Conservation (phyloP, 805 yeast genomes). For the Candida arabinofermentans region DNA sequence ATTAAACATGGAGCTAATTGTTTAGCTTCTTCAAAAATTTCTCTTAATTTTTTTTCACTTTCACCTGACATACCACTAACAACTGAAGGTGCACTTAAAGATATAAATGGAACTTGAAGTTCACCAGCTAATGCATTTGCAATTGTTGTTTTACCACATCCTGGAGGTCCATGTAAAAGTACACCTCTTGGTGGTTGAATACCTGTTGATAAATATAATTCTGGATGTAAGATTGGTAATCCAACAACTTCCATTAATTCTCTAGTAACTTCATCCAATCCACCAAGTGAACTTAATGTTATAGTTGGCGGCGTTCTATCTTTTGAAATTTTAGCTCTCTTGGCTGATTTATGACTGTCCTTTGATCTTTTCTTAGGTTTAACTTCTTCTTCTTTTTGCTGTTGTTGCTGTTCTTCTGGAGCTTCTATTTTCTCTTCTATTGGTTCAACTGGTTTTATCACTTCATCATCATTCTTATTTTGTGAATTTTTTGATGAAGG, state of each 20-base stretch:
- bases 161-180: conserved; percentile 95
- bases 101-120: conserved; percentile 86
- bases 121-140: conserved; percentile 97
- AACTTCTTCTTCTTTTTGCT: not conserved
- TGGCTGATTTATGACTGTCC: conserved; percentile 18
- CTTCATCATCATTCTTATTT: conserved; percentile 11
- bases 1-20: conserved; percentile 85
- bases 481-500: conserved; percentile 14
- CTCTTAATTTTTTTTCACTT: conserved; percentile 89
- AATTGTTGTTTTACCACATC: conserved; percentile 96
- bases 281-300: conserved; percentile 76
- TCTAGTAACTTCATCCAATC: conserved; percentile 78
- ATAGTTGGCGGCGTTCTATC: conserved; percentile 69
- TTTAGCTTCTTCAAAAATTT: conserved; percentile 90
- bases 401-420: too few relatives aligned
- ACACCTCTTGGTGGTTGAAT: conserved; percentile 95
- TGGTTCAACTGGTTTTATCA: conserved; percentile 15
- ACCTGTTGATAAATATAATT: conserved; percentile 80
- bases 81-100: conserved; percentile 90
- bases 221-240: conserved; percentile 90
- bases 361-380: conserved; percentile 49
- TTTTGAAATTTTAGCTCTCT: conserved; percentile 35
- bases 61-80: conserved; percentile 99
- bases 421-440: conserved; percentile 29
- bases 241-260: conserved; percentile 89